Base-by-base conservation (phyloP, 805 yeast species). In the Myxozyma mucilagina region DNA sequence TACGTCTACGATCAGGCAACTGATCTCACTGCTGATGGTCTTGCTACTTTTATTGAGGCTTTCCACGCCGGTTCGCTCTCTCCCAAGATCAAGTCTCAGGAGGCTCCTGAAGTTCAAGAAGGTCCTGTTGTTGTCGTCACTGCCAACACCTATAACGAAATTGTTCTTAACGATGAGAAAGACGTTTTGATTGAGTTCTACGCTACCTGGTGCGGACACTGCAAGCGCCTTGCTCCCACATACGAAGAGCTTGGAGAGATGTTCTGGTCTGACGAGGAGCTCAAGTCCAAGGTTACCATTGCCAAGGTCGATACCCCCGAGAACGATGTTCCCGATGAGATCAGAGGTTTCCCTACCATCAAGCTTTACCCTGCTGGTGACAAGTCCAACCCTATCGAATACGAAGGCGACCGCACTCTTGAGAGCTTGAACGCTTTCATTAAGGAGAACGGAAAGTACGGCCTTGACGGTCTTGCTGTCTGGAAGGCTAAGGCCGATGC, bases 171-270 rank as follows among this genome's bases (percentile, higher is more conserved):
- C 49, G 81, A 87, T 5, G 85, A 82, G 38, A 87, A 87, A 79
- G 87, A 85, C 69, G 82, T 92, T 9, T 80, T 90, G 64, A 89
- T 90, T 65, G 88, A 90, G 76, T 86, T 84, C 74, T 84, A 81
- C 71, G 87, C 87, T 42, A 84, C 96, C 78, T 92, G 97, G 97
- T 91, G 97, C 80, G 96, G 97, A 50, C 97, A 91, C 81, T 90
- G 97, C 81, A 90, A 90, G 81, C 89, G 83, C 76, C 81, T 91
- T 74, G 93, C 93, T 55, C 97, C 97, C 72, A 81, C 80, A 60
- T 93, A 85, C 80, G 96, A 89, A 74, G 94, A 92, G 73, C 83
- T 94, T 67, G 97, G 93, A 55, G 85, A 79, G 53, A 70, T 87
- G 57, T 89, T 81, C 76, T 79, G 78, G 62, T 74, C 80, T 54